A percentile compares a stretch with the other conserved stretches of the same genome.
Conservation (phyloP, 306 rosid genomes). For the Fragaria ananassa region DNA sequence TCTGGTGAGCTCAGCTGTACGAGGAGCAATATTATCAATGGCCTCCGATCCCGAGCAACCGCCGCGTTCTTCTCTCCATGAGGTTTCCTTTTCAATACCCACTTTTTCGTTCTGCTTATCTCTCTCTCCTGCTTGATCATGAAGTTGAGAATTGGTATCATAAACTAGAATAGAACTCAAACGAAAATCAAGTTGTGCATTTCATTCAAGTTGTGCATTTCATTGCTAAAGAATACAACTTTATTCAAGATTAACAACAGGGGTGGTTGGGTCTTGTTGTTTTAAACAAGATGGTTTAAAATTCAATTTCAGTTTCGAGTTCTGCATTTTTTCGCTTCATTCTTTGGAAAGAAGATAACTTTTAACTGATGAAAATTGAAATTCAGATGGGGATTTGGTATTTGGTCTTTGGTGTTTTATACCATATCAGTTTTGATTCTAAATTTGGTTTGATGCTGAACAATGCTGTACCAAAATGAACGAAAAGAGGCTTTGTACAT, state of each 20-base stretch:
- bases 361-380: not conserved
- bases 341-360: too few species aligned
- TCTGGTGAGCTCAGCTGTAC: not conserved
- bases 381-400: too few species aligned
- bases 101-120: not conserved
- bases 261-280: not conserved
- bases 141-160: not conserved
- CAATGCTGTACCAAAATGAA: not conserved
- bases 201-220: not conserved
- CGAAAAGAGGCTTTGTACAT: not conserved
- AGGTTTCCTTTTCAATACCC: constrained; percentile 36
- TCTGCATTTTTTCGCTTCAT: not conserved
- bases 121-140: not conserved
- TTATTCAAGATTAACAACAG: not conserved
- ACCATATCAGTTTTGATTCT: not conserved
- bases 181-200: not conserved
- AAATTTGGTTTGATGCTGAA: not conserved
- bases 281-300: not conserved
- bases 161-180: not conserved
- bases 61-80: constrained; percentile 25
- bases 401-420: not conserved
- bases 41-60: constrained; percentile 52
- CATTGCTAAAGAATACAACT: not conserved
- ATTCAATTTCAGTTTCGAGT: not conserved
- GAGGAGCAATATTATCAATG: constrained; percentile 31